Evolutionary conservation across 1,284 basidiomycete species (phyloP).

Genomic region (Baeospora myosura): DNA sequence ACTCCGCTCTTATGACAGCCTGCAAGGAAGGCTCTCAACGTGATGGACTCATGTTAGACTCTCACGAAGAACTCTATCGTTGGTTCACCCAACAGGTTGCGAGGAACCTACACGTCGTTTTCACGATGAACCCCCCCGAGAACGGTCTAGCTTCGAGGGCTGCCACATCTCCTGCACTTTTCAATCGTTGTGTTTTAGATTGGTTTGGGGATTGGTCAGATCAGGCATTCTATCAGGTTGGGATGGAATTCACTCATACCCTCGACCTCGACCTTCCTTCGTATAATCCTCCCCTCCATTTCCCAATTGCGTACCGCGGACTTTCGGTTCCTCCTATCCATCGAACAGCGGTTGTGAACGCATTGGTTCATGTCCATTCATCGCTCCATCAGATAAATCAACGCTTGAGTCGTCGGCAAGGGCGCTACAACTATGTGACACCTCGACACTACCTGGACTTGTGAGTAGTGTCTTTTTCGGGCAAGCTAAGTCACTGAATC

Average conservation of each 20-base stretch:
- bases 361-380: constrained; percentile 88
- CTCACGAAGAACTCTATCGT: constrained; percentile 91
- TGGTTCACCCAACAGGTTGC: constrained; percentile 98
- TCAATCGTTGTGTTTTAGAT: constrained; percentile 96
- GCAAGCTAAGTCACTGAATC: constrained; percentile 11
- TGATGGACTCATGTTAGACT: constrained; percentile 96
- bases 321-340: constrained; percentile 77
- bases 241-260: constrained; percentile 87
- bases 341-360: constrained; percentile 87
- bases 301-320: constrained; percentile 85
- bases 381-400: constrained; percentile 87
- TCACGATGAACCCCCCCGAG: constrained; percentile 99
- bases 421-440: constrained; percentile 94
- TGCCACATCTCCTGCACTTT: constrained; percentile 94
- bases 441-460: constrained; percentile 98
- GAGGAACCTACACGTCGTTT: constrained; percentile 93
- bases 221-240: constrained; percentile 95
- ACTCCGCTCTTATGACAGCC: constrained; percentile 93
- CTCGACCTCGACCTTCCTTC: constrained; percentile 83
- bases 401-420: constrained; percentile 85
- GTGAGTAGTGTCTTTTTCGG: constrained; percentile 47
- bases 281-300: constrained; percentile 71
- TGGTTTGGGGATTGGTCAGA: constrained; percentile 99
- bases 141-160: constrained; percentile 92
- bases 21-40: constrained; percentile 98